Conservation (phyloP, 1,284 basidiomycete species). For the Xerocomus minutiporus region DNA sequence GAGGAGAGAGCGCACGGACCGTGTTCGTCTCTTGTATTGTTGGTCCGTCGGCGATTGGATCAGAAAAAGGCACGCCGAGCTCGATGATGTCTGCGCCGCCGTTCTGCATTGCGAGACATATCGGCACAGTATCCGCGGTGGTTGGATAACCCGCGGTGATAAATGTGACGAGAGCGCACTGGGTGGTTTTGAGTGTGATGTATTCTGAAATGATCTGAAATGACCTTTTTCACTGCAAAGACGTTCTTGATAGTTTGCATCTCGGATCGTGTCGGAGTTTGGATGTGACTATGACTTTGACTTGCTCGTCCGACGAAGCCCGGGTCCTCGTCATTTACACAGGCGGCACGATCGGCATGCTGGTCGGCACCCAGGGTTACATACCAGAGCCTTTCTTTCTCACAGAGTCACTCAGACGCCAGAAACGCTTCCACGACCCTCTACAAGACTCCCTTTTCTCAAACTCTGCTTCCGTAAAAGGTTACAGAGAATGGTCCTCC, state of each 20-base stretch:
- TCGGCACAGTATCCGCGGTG: conserved; percentile 74
- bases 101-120: conserved; percentile 86
- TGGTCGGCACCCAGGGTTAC: conserved; percentile 74
- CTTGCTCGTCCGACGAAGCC: conserved; percentile 60
- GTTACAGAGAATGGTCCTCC: conserved; percentile 66
- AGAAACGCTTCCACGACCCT: conserved; percentile 83
- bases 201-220: conserved; percentile 25
- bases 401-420: conserved; percentile 74
- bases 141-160: conserved; percentile 89
- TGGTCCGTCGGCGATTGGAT: conserved; percentile 93
- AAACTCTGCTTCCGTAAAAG: conserved; percentile 64
- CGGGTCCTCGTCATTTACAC: conserved; percentile 80
- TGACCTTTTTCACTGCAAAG: conserved; percentile 66
- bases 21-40: conserved; percentile 91
- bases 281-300: conserved; percentile 35
- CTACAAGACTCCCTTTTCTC: conserved; percentile 77
- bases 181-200: not conserved
- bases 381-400: conserved; percentile 86
- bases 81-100: conserved; percentile 96
- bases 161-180: conserved; percentile 80
- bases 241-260: conserved; percentile 79
- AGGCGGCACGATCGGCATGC: conserved; percentile 87
- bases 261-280: conserved; percentile 9
- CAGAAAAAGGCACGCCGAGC: conserved; percentile 93
- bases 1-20: conserved; percentile 43